A percentile compares a stretch with the other conserved stretches of the same genome.
Conservation (phyloP, 352 stramenopile genomes). For the Lagenidium sp. region DNA sequence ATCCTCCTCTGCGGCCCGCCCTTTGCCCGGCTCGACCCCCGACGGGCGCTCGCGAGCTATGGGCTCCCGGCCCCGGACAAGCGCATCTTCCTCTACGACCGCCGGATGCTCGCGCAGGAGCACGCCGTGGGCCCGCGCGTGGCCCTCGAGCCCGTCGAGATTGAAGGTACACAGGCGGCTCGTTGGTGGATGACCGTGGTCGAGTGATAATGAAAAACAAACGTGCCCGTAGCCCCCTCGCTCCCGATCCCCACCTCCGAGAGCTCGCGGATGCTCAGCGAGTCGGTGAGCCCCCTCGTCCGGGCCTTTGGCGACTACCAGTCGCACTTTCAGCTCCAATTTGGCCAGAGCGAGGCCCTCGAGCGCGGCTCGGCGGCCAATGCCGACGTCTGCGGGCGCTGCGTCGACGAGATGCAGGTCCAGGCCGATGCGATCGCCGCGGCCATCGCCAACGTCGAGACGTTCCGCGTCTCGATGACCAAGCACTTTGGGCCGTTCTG, state of each 20-base stretch:
- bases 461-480: slow-evolving; percentile 63
- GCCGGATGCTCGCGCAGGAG: slow-evolving; percentile 67
- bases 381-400: slow-evolving; percentile 42
- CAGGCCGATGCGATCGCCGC: slow-evolving; percentile 64
- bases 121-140: slow-evolving; percentile 19
- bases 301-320: slow-evolving; percentile 75
- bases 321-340: slow-evolving; percentile 67
- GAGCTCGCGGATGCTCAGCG: slow-evolving; percentile 57
- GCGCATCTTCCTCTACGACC: slow-evolving; percentile 77
- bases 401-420: slow-evolving; percentile 42
- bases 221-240: slow-evolving; percentile 37
- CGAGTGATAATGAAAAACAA: too few species aligned
- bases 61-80: slow-evolving; percentile 46
- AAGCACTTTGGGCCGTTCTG: slow-evolving; percentile 81
- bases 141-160: slow-evolving; percentile 30
- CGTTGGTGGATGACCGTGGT: too few species aligned
- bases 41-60: slow-evolving; percentile 59
- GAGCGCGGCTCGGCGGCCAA: slow-evolving; percentile 45
- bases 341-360: slow-evolving; percentile 55
- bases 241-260: slow-evolving; percentile 48
- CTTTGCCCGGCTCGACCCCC: slow-evolving; percentile 65
- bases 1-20: slow-evolving; percentile 75
- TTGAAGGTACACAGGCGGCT: slow-evolving; percentile 16
- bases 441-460: slow-evolving; percentile 69
- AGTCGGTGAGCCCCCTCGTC: slow-evolving; percentile 73